These are phyloP conservation scores for Xylariaceae sp. DNA, from an alignment of 2,329 filamentous ascomycete genomes.

Conservation along the genomic window DNA sequence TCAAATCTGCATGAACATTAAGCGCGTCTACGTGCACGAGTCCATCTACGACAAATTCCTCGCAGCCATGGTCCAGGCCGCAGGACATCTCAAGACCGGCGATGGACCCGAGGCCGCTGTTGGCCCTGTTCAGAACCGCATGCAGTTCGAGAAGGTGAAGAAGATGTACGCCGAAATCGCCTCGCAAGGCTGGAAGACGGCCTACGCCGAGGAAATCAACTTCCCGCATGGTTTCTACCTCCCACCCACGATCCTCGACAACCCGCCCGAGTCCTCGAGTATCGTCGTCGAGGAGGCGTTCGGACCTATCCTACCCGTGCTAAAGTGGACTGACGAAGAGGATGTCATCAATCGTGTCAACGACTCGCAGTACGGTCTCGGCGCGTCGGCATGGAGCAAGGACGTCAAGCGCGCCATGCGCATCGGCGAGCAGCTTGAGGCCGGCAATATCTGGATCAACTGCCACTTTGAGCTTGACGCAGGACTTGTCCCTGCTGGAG, in stretches of 20 bases:
- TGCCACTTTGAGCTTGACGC: conserved; percentile 36
- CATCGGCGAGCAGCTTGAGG: conserved; percentile 45
- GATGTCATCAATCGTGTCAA: conserved; percentile 45
- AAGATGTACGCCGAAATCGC: conserved; percentile 22
- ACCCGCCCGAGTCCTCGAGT: conserved; percentile 20
- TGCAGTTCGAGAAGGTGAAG: conserved; percentile 22
- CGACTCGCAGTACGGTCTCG: conserved; percentile 46
- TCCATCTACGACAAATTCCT: conserved; percentile 43
- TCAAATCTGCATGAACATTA: conserved; percentile 48
- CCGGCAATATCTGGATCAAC: conserved; percentile 54
- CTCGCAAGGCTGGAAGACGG: conserved; percentile 16
- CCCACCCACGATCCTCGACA: conserved; percentile 22
- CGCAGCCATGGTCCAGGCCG: conserved; percentile 37
- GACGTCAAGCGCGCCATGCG: conserved; percentile 43
- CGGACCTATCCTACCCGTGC: conserved; percentile 39
- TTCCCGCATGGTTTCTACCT: conserved; percentile 14
- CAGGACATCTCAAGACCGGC: conserved; percentile 10
- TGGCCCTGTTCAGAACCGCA: conserved; percentile 18
- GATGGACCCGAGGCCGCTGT: conserved; percentile 2
- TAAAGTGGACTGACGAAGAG: conserved; percentile 40
- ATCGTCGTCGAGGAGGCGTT: conserved; percentile 23
- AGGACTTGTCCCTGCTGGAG: conserved; percentile 42
- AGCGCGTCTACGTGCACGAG: conserved; percentile 54
- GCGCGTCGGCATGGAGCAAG: conserved; percentile 48
- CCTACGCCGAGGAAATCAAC: conserved; percentile 8